Percentiles rank a stretch among this genome's conserved stretches.
Conservation (phyloP, 2,329 filamentous ascomycete genomes). For the Epichloe uncinata region DNA sequence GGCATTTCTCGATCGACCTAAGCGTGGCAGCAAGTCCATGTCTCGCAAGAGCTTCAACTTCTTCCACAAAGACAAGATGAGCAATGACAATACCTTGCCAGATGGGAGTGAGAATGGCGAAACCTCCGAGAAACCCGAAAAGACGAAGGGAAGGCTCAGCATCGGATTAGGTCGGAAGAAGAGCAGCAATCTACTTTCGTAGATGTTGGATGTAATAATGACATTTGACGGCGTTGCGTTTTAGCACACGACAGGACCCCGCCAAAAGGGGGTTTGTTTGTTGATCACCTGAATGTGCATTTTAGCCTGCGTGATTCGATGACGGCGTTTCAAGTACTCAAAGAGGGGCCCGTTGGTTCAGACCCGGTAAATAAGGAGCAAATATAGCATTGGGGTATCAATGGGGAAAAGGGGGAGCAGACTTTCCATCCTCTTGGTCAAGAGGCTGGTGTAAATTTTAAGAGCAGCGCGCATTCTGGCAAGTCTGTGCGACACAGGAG, state of each 20-base stretch:
- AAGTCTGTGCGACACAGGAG: not conserved
- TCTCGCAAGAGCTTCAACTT: conserved; percentile 63
- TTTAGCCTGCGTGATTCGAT: not conserved
- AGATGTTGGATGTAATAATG: conserved; percentile 3
- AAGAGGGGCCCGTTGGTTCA: not conserved
- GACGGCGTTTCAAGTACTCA: not conserved
- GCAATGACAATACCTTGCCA: conserved; percentile 11
- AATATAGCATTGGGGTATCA: not conserved
- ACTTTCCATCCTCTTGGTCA: not conserved
- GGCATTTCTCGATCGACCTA: conserved; percentile 50
- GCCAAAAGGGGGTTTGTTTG: not conserved
- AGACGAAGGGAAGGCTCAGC: conserved; percentile 51
- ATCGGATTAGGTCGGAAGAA: conserved; percentile 59
- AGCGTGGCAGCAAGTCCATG: conserved; percentile 65
- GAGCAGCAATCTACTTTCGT: conserved; percentile 35
- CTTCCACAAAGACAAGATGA: conserved; percentile 38
- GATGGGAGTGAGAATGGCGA: conserved; percentile 18
- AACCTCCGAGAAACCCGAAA: conserved; percentile 31
- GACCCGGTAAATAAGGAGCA: not conserved
- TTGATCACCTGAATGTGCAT: not conserved
- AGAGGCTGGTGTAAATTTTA: not conserved
- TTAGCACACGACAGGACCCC: not conserved
- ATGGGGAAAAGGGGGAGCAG: not conserved
- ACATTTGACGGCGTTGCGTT: conserved; percentile 6
- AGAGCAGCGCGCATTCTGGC: not conserved